These are phyloP conservation scores for Xylaria nigripes DNA, from an alignment of 495 filamentous ascomycete species.

Conservation along the genomic window DNA sequence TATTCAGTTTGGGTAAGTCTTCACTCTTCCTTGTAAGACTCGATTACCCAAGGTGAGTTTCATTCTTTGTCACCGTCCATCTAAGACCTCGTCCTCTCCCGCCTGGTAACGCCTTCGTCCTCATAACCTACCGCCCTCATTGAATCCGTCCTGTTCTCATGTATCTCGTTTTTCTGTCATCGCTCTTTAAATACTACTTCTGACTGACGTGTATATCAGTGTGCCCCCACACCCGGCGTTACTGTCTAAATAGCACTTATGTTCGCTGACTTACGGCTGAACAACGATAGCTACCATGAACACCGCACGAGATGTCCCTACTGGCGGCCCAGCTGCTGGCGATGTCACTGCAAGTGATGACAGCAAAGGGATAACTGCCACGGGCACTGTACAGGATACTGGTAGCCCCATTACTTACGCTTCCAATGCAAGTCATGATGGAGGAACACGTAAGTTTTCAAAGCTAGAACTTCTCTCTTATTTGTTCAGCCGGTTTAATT, in stretches of 20 bases:
- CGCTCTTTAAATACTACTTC: background rate
- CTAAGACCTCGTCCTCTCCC: background rate
- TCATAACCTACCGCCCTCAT: background rate
- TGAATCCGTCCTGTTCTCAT: background rate
- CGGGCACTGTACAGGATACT: too few relatives aligned
- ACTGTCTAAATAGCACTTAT: background rate
- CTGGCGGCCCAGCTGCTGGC: background rate
- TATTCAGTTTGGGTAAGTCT: background rate
- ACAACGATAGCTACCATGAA: background rate
- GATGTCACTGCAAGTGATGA: background rate
- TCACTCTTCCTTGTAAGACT: background rate
- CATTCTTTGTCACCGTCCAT: background rate
- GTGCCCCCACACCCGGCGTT: background rate
- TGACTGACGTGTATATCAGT: background rate
- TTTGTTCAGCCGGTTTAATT: too few relatives aligned
- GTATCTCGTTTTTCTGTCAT: too few relatives aligned
- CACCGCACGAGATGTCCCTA: background rate
- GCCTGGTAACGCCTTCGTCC: background rate
- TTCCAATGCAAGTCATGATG: too few relatives aligned
- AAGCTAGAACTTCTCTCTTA: background rate
- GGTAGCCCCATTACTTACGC: too few relatives aligned
- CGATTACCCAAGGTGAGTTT: background rate
- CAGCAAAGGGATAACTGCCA: too few relatives aligned
- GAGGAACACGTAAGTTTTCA: background rate
- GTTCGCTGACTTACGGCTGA: background rate